Base-by-base conservation (phyloP, 305 asterid genomes). In the Ilex paraguariensis region DNA sequence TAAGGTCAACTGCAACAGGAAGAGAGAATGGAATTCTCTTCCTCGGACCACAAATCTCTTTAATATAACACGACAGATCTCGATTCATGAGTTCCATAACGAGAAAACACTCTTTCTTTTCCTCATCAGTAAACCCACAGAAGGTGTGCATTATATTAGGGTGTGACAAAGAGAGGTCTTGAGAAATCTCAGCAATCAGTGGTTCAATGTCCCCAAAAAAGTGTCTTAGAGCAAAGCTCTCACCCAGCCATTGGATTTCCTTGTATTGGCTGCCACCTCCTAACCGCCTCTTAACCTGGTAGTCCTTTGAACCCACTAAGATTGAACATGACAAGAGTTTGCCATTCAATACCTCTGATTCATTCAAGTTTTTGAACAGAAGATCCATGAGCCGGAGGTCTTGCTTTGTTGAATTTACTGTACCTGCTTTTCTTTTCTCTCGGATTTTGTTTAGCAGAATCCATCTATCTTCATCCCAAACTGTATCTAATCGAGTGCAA, bases 231-330 rank as follows among this genome's bases (percentile, higher is more conserved):
- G 91, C 95, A 15, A 92, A 92, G 78, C 80, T 89, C 64, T 92
- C 98, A 2, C 97, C 96, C 9, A 92, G 62, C 97, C 98, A 92
- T 10, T 84, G 97, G 44, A 92, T 86, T 82, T 92, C 97, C 79
- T 92, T 92, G 39, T 75, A 77, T 57, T 78, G 85, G 66, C 84
- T 77, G 46, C 93, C 97, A 6, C 53, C 76, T 55, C 96, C 96
- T 50, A 89, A 55, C 31, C 98, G 75, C 75, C 90, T 70, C 76
- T 85, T 81, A 31, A 92, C 78, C 40, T 82, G 83, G 58, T 89
- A 89, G 61, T 92, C 98, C 74, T 85, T 92, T 8, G 90, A 79
- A 52, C 73, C 64, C 10, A 81, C 64, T 45, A 92, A 70, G 54
- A 72, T 60, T 15, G 91, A 58, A 63, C 75, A 64, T 28, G 91